These are phyloP conservation scores for Solanum hybrid DNA, from an alignment of 305 asterid genomes.

Conservation along the genomic window DNA sequence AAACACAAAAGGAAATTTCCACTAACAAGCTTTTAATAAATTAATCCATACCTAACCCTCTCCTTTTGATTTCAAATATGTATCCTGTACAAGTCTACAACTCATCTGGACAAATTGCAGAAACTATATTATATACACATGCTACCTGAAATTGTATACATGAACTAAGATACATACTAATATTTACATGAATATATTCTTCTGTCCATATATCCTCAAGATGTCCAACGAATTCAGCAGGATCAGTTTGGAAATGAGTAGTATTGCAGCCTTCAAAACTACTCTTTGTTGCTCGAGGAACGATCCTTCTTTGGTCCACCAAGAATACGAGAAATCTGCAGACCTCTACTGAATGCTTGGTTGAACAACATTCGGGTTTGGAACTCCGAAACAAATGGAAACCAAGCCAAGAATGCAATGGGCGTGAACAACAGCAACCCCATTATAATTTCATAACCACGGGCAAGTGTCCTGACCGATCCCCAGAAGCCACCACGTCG, in stretches of 20 bases:
- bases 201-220: neutral
- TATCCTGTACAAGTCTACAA: neutral
- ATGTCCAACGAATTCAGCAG: neutral
- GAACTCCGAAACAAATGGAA: constrained; percentile 96
- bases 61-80: neutral
- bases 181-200: neutral
- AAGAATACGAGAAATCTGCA: constrained; percentile 97
- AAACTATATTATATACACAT: neutral
- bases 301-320: constrained; percentile 96
- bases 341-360: constrained; percentile 97
- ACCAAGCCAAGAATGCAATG: constrained; percentile 98
- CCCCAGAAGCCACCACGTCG: constrained; percentile 55
- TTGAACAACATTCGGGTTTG: constrained; percentile 96
- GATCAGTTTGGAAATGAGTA: neutral
- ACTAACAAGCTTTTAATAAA: neutral
- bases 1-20: neutral
- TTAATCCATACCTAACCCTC: neutral
- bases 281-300: constrained; percentile 68
- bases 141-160: neutral
- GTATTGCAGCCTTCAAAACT: neutral
- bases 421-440: constrained; percentile 81
- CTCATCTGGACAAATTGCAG: neutral
- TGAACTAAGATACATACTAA: neutral
- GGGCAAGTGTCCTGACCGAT: constrained; percentile 68
- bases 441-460: constrained; percentile 71